Conservation (phyloP, 805 yeast species). For the Candida palmyrensis region DNA sequence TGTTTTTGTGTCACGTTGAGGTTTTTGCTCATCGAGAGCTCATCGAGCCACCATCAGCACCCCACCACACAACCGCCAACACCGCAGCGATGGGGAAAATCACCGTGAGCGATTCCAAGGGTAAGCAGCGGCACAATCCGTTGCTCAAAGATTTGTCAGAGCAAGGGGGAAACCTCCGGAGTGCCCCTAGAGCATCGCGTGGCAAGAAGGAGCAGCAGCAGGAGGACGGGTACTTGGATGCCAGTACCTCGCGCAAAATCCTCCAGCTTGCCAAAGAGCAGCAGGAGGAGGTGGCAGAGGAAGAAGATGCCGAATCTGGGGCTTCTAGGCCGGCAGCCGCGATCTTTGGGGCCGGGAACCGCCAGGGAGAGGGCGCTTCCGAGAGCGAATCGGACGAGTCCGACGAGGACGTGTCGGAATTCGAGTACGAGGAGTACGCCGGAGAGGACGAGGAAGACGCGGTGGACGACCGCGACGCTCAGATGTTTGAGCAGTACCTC, state of each 20-base stretch:
- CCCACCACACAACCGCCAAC: background rate
- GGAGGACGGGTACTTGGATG: constrained; percentile 70
- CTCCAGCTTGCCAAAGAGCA: constrained; percentile 87
- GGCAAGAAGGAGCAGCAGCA: constrained; percentile 22
- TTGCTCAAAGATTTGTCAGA: constrained; percentile 73
- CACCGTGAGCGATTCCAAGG: constrained; percentile 43
- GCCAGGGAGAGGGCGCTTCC: constrained; percentile 6
- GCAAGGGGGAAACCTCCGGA: constrained; percentile 64
- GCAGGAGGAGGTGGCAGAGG: constrained; percentile 76
- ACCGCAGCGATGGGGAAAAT: constrained; percentile 57
- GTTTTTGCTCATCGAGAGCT: background rate
- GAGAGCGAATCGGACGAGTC: constrained; percentile 38
- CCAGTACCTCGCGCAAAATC: constrained; percentile 77
- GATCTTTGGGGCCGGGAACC: constrained; percentile 4
- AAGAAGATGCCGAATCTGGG: constrained; percentile 29
- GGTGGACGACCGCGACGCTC: constrained; percentile 78
- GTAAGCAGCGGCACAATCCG: constrained; percentile 74
- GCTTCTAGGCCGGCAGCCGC: background rate
- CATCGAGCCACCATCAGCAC: background rate
- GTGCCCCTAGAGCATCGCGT: constrained; percentile 24
- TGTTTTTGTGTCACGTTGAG: constrained; percentile 1
- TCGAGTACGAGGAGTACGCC: constrained; percentile 44
- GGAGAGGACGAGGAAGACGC: constrained; percentile 54
- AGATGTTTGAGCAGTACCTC: constrained; percentile 74
- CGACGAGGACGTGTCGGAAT: constrained; percentile 52